These are phyloP conservation scores for Termitomyces sp. DNA, from an alignment of 768 basidiomycete species.

Conservation along the genomic window DNA sequence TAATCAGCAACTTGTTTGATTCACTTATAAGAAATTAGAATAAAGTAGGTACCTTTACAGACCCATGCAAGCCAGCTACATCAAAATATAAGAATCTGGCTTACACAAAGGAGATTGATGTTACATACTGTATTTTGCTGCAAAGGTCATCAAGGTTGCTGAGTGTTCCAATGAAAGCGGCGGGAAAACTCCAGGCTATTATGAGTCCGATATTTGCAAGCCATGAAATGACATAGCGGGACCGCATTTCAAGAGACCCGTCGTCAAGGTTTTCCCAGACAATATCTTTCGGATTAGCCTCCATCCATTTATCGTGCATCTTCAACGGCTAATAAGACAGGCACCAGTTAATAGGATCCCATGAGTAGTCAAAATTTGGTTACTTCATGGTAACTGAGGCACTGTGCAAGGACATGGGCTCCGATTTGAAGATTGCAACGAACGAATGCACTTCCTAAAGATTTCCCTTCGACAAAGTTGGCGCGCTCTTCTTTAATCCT, in stretches of 20 bases:
- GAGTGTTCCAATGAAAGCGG: constrained; percentile 58
- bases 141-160: constrained; percentile 56
- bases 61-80: neutral
- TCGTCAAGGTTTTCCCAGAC: constrained; percentile 56
- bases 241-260: constrained; percentile 44
- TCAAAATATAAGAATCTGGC: neutral
- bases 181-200: constrained; percentile 60
- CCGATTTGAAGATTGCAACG: constrained; percentile 69
- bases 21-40: neutral
- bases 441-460: constrained; percentile 55
- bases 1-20: neutral
- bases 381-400: constrained; percentile 47
- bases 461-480: constrained; percentile 34
- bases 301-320: constrained; percentile 62
- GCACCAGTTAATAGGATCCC: neutral
- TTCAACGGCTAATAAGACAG: constrained; percentile 32
- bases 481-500: constrained; percentile 38
- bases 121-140: constrained; percentile 33
- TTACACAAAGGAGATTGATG: neutral
- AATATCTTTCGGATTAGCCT: constrained; percentile 47
- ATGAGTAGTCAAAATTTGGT: neutral
- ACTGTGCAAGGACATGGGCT: constrained; percentile 65
- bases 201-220: constrained; percentile 53
- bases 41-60: neutral
- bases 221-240: constrained; percentile 51